Percentiles rank a stretch among this genome's conserved stretches.
These are phyloP conservation scores for Thamnidium elegans DNA, from an alignment of 192 early-diverging fungal genomes.

Conservation along the genomic window DNA sequence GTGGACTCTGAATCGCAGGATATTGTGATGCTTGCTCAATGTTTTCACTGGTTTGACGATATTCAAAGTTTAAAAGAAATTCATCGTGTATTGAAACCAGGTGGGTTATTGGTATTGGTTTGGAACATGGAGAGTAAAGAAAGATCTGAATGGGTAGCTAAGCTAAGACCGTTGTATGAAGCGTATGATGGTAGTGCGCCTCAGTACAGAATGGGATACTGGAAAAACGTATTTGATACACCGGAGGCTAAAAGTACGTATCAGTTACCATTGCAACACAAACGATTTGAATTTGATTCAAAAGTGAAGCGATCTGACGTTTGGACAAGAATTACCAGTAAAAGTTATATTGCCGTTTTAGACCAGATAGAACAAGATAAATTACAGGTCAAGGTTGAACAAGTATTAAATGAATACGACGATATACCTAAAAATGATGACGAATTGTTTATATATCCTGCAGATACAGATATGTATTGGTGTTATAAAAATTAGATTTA, in stretches of 20 bases:
- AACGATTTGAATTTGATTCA: conserved; percentile 13
- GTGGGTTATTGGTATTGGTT: conserved; percentile 34
- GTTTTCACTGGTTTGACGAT: conserved; percentile 56
- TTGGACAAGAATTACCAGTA: conserved; percentile 33
- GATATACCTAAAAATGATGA: not conserved
- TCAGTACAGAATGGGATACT: conserved; percentile 44
- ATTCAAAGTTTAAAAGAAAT: conserved; percentile 39
- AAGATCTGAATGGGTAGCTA: conserved; percentile 26
- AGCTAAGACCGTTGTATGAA: conserved; percentile 41
- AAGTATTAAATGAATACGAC: conserved; percentile 11
- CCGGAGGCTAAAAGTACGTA: conserved; percentile 27
- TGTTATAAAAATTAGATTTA: no score
- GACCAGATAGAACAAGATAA: conserved; percentile 12
- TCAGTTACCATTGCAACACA: conserved; percentile 18
- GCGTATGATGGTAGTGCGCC: conserved; percentile 39
- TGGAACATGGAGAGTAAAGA: conserved; percentile 51
- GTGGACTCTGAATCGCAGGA: conserved; percentile 26
- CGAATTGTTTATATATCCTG: not conserved
- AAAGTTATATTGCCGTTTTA: conserved; percentile 37
- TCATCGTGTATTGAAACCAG: conserved; percentile 42
- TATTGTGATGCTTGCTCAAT: conserved; percentile 41
- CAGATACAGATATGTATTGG: conserved; percentile 1
- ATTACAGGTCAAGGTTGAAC: conserved; percentile 10
- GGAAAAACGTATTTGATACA: conserved; percentile 39
- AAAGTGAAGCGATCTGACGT: not conserved